Conservation (phyloP, 495 filamentous ascomycete species). For the Haplographium delicatum region DNA sequence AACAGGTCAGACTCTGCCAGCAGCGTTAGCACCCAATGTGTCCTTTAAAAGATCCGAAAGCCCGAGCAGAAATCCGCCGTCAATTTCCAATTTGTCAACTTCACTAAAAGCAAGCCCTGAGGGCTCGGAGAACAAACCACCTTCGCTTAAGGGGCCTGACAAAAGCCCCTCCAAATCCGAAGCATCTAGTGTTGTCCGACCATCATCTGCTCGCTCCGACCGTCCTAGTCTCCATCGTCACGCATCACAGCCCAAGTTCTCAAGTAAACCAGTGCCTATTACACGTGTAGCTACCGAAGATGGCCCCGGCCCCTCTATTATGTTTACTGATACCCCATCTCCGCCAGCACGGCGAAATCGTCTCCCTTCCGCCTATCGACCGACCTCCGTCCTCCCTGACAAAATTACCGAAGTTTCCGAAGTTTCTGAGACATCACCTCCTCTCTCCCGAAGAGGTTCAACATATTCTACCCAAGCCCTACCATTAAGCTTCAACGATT, state of each 20-base stretch:
- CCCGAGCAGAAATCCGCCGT: conserved; percentile 5
- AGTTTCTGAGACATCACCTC: neutral
- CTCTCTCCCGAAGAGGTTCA: conserved; percentile 35
- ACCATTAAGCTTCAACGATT: conserved; percentile 76
- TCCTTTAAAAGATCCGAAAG: conserved; percentile 1
- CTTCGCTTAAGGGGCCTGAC: conserved; percentile 2
- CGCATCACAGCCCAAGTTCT: conserved; percentile 55
- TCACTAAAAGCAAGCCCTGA: conserved; percentile 10
- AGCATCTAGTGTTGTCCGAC: neutral
- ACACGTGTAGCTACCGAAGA: conserved; percentile 62
- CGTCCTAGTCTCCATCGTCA: conserved; percentile 46
- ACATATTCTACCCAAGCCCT: conserved; percentile 57
- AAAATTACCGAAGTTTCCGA: conserved; percentile 14
- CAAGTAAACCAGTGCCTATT: conserved; percentile 68
- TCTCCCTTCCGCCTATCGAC: conserved; percentile 21
- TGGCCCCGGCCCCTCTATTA: conserved; percentile 65
- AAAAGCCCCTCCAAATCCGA: conserved; percentile 1
- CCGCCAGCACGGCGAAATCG: conserved; percentile 21
- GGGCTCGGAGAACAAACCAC: conserved; percentile 7
- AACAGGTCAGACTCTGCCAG: neutral
- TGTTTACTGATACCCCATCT: conserved; percentile 57
- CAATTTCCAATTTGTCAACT: conserved; percentile 11
- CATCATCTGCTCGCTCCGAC: conserved; percentile 18
- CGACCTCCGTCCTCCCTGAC: conserved; percentile 2
- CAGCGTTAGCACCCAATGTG: conserved; percentile 4